Conservation (phyloP, 73 alveolate species). For the Paramecium tetraurelia region DNA sequence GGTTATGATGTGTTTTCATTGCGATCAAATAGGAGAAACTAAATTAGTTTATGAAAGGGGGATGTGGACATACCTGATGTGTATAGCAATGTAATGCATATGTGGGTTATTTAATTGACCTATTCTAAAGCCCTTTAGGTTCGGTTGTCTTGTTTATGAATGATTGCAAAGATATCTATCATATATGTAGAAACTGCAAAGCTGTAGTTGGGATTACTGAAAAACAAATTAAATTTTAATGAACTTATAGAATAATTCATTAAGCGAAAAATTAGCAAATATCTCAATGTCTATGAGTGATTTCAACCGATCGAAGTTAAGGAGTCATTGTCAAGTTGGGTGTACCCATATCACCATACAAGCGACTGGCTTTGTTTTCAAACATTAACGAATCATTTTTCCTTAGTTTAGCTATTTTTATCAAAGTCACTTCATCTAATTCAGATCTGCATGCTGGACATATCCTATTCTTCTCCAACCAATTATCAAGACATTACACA, state of each 20-base stretch:
- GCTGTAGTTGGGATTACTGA: neutral
- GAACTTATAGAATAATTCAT: neutral
- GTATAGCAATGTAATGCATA: neutral
- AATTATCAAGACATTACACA: neutral
- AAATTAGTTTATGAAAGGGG: neutral
- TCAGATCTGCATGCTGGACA: neutral
- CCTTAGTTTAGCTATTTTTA: neutral
- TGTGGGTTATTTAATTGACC: neutral
- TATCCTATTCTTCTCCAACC: neutral
- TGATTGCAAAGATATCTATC: neutral
- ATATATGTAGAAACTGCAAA: neutral
- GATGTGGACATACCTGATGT: neutral
- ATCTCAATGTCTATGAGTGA: neutral
- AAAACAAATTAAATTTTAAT: neutral
- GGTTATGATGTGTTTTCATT: neutral
- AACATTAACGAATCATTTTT: neutral
- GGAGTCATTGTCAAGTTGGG: neutral
- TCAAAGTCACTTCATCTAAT: neutral
- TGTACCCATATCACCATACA: neutral
- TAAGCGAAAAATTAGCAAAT: neutral
- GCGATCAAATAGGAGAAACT: neutral
- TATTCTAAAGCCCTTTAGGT: neutral
- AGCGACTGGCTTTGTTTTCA: neutral
- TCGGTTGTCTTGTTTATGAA: neutral
- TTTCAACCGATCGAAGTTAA: neutral